Percentiles rank a stretch among this genome's conserved stretches.
Evolutionary conservation across 345 rosid genomes (phyloP).

Genomic region (Acer campestre): DNA sequence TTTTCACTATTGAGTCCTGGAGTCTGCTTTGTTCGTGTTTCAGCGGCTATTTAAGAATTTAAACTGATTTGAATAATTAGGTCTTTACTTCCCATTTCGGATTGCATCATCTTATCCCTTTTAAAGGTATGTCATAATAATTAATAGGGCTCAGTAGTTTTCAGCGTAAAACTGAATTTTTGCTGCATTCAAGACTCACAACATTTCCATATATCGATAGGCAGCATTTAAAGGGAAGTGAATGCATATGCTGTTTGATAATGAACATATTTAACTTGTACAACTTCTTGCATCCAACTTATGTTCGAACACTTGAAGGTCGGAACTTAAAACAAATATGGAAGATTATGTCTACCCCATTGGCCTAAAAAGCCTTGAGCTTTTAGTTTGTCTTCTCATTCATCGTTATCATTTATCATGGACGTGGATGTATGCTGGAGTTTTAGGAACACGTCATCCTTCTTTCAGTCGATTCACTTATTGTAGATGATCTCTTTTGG

Average conservation of each 20-base stretch:
- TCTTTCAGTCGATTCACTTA: not conserved
- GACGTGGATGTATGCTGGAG: not conserved
- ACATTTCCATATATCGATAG: conserved; percentile 5
- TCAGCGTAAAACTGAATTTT: not conserved
- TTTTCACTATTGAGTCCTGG: not conserved
- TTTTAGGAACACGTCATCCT: not conserved
- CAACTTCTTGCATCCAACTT: not conserved
- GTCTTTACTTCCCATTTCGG: not conserved
- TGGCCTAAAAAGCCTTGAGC: not conserved
- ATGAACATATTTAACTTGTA: not conserved
- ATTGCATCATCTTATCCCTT: not conserved
- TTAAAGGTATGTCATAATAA: not conserved
- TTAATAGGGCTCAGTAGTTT: not conserved
- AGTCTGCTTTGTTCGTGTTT: not conserved
- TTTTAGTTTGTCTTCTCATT: not conserved
- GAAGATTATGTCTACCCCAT: not conserved
- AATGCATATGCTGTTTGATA: conserved; percentile 10
- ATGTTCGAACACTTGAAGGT: not conserved
- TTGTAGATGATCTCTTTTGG: not conserved
- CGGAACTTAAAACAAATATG: not conserved
- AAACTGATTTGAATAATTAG: too few relatives aligned
- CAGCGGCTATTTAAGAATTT: not conserved
- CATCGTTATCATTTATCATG: not conserved
- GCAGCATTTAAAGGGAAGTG: not conserved
- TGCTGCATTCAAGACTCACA: not conserved